A percentile compares a stretch with the other conserved stretches of the same genome.
Conservation (phyloP, 192 early-diverging fungal genomes). For the Rhizophagus clarus region DNA sequence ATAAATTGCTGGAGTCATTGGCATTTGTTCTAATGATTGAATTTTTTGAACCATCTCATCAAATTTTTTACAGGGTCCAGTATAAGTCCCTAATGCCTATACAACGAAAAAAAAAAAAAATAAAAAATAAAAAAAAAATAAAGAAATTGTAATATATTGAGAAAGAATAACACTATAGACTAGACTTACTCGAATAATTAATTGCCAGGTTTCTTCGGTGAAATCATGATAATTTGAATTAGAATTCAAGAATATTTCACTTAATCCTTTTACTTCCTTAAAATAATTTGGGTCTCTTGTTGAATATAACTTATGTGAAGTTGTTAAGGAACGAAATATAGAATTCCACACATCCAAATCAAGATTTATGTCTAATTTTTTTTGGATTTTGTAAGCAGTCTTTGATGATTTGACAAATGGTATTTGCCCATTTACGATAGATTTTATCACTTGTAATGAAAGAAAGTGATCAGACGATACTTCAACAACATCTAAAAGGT, state of each 20-base stretch:
- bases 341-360: slow-evolving; percentile 6
- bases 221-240: neutral
- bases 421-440: neutral
- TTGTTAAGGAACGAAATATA: slow-evolving; percentile 7
- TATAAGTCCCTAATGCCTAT: slow-evolving; percentile 2
- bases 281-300: neutral
- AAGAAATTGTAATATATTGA: neutral
- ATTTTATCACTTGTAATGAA: neutral
- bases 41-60: neutral
- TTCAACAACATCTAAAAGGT: neutral
- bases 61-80: neutral
- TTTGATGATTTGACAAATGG: neutral
- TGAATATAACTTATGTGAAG: neutral
- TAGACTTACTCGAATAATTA: slow-evolving; percentile 16
- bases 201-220: slow-evolving; percentile 13
- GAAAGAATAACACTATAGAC: neutral
- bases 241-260: neutral
- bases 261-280: neutral
- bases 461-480: neutral
- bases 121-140: neutral
- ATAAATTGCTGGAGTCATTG: neutral
- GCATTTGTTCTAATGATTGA: neutral
- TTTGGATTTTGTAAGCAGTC: neutral
- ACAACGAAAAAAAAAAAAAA: neutral
- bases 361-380: neutral